Conservation (phyloP, 306 rosid genomes). For the Fagus sylvatica region DNA sequence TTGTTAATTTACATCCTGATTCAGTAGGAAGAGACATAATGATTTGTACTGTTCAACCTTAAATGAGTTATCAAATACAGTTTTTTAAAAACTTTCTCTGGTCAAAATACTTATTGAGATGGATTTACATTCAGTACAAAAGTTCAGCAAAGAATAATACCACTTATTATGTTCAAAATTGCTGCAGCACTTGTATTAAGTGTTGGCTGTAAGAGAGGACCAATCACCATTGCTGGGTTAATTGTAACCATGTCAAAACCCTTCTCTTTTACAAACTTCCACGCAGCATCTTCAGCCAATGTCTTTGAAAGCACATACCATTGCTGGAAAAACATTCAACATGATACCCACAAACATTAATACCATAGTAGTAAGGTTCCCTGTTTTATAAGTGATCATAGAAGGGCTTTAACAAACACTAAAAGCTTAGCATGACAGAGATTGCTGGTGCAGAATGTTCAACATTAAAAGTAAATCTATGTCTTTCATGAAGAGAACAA, state of each 20-base stretch:
- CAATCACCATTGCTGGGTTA: slow-evolving; percentile 72
- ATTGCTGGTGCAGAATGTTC: too few relatives aligned
- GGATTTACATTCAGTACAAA: too few relatives aligned
- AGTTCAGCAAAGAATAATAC: slow-evolving; percentile 44
- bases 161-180: slow-evolving; percentile 53
- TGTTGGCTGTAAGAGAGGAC: slow-evolving; percentile 78
- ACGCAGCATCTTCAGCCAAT: slow-evolving; percentile 87
- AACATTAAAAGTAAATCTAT: too few relatives aligned
- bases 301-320: slow-evolving; percentile 85
- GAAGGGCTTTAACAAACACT: too few relatives aligned
- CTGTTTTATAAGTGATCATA: not conserved
- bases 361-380: not conserved
- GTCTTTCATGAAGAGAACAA: not conserved
- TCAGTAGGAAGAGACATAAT: too few relatives aligned
- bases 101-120: too few relatives aligned
- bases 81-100: too few relatives aligned
- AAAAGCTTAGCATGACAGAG: too few relatives aligned
- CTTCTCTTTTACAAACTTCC: slow-evolving; percentile 77
- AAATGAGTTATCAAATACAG: too few relatives aligned
- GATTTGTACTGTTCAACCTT: too few relatives aligned
- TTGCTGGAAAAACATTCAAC: slow-evolving; percentile 36
- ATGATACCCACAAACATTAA: slow-evolving; percentile 10
- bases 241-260: slow-evolving; percentile 68
- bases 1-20: too few relatives aligned
- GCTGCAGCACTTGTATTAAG: slow-evolving; percentile 57